Conservation (phyloP, 768 basidiomycete species). For the Phanerodontia chrysosporium region DNA sequence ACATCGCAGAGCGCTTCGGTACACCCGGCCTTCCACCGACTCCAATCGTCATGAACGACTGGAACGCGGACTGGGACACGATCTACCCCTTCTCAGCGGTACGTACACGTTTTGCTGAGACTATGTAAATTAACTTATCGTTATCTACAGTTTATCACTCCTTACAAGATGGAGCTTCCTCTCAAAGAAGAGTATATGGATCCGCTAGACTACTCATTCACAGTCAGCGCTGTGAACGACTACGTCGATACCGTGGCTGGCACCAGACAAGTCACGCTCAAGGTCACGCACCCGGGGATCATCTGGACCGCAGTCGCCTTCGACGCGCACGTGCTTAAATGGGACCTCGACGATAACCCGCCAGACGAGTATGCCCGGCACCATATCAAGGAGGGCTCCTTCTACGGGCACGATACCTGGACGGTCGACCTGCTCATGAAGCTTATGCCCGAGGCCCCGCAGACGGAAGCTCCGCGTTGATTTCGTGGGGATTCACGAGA, state of each 20-base stretch:
- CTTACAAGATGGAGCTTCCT: conserved; percentile 73
- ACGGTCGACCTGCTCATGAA: conserved; percentile 68
- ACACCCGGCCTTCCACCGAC: conserved; percentile 33
- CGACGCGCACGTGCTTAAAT: conserved; percentile 82
- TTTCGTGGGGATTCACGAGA: conserved; percentile 81
- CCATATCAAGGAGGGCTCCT: conserved; percentile 89
- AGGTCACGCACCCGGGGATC: conserved; percentile 70
- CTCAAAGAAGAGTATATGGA: conserved; percentile 31
- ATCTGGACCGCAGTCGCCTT: conserved; percentile 90
- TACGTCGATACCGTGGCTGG: conserved; percentile 49
- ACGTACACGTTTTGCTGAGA: conserved; percentile 22
- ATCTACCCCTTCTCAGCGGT: conserved; percentile 80
- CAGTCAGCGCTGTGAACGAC: conserved; percentile 56
- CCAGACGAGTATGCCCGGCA: conserved; percentile 74
- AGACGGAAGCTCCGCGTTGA: conserved; percentile 47
- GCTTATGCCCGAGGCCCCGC: conserved; percentile 28
- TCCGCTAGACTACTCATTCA: conserved; percentile 34
- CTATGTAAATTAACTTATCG: not conserved
- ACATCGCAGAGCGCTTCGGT: conserved; percentile 62
- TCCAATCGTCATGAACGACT: conserved; percentile 61
- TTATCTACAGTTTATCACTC: conserved; percentile 64
- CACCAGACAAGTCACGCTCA: conserved; percentile 66
- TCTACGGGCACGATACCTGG: conserved; percentile 75
- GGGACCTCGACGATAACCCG: conserved; percentile 79
- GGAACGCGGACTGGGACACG: conserved; percentile 86